Evolutionary conservation across 139 green algal species (phyloP).

Genomic region (Volvox africanus): DNA sequence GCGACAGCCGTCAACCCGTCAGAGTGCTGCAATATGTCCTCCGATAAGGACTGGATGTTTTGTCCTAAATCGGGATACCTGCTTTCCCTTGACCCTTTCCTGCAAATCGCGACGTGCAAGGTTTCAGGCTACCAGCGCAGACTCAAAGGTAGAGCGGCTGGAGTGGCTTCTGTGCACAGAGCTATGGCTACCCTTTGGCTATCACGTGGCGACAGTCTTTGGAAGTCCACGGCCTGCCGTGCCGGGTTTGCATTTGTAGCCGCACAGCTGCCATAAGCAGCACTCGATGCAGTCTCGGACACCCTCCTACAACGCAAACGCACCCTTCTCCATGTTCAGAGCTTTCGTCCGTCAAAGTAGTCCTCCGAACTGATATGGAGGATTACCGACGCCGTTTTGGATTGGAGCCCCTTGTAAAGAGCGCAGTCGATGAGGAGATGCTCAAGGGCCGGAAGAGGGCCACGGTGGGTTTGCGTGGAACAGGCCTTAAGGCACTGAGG

Average conservation of each 20-base stretch:
- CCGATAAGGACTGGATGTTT: slow-evolving; percentile 68
- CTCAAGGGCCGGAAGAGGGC: slow-evolving; percentile 61
- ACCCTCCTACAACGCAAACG: no score
- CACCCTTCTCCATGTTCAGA: slow-evolving; percentile 14
- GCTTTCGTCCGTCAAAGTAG: slow-evolving; percentile 48
- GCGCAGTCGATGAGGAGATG: slow-evolving; percentile 67
- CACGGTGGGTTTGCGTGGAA: slow-evolving; percentile 55
- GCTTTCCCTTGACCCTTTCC: slow-evolving; percentile 60
- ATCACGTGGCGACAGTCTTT: no score
- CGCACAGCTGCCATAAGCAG: no score
- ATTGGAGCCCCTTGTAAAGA: slow-evolving; percentile 84
- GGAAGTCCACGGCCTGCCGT: no score
- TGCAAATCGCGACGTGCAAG: slow-evolving; percentile 57
- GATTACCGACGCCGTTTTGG: slow-evolving; percentile 77
- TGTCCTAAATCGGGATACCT: slow-evolving; percentile 65
- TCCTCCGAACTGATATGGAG: slow-evolving; percentile 64
- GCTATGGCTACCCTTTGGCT: no score
- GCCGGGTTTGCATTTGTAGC: no score
- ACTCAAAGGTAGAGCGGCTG: slow-evolving; percentile 53
- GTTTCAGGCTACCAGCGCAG: slow-evolving; percentile 61
- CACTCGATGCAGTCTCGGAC: no score
- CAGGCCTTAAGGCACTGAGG: no score
- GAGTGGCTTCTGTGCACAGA: no score
- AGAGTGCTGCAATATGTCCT: slow-evolving; percentile 13
- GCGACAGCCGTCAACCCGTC: background rate